Conservation (phyloP, 352 stramenopile genomes). For the Globisporangium spinosum region DNA sequence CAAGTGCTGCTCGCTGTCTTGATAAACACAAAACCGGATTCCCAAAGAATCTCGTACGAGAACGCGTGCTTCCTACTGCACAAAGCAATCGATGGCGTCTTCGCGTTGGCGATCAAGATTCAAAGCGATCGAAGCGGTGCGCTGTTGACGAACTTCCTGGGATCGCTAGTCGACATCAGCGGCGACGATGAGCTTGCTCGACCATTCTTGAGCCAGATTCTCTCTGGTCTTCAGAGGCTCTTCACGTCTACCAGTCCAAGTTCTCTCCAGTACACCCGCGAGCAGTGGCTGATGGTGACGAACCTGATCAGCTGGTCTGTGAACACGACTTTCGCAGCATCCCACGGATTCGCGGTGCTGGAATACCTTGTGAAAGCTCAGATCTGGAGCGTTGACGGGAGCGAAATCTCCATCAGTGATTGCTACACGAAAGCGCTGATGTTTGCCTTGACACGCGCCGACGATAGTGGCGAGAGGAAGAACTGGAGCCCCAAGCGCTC, state of each 20-base stretch:
- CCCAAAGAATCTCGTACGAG: slow-evolving; percentile 56
- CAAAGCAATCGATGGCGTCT: slow-evolving; percentile 58
- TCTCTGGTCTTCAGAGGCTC: slow-evolving; percentile 44
- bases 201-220: slow-evolving; percentile 61
- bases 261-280: slow-evolving; percentile 34
- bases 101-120: slow-evolving; percentile 40
- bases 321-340: slow-evolving; percentile 33
- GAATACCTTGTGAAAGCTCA: slow-evolving; percentile 51
- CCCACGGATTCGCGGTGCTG: slow-evolving; percentile 58
- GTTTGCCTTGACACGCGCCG: slow-evolving; percentile 39
- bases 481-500: slow-evolving; percentile 34
- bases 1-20: slow-evolving; percentile 44
- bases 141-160: slow-evolving; percentile 42
- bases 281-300: slow-evolving; percentile 61
- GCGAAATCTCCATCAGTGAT: slow-evolving; percentile 54
- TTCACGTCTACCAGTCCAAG: slow-evolving; percentile 28
- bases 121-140: slow-evolving; percentile 32
- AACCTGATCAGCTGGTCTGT: slow-evolving; percentile 62
- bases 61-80: slow-evolving; percentile 56
- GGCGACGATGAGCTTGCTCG: slow-evolving; percentile 54
- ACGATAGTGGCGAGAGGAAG: slow-evolving; percentile 19
- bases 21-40: slow-evolving; percentile 25
- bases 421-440: slow-evolving; percentile 63
- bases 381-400: slow-evolving; percentile 49
- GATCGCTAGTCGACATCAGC: slow-evolving; percentile 53